Evolutionary conservation across 352 stramenopile genomes (phyloP), one percentile per base, ranked within the genome.

Genomic region (Phytophthora meadii): DNA sequence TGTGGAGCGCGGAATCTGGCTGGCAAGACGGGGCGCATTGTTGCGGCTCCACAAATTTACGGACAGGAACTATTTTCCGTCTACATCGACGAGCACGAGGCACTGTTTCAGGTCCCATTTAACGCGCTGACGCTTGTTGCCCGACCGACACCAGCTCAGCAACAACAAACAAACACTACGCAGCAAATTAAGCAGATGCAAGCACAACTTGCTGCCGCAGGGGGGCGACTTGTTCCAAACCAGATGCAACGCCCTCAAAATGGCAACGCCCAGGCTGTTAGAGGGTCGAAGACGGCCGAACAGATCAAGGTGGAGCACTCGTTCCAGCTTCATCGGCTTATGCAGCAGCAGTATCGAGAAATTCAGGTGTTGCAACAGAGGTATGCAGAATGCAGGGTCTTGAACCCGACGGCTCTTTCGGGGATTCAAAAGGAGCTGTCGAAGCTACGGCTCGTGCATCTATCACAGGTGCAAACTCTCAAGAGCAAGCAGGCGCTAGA

Each of bases 301-400:
- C 77, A 91, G 47, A 79, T 93, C 45, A 95, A 95, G 70, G 87
- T 93, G 66, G 87, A 95, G 67, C 84, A 95, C 59, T 93, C 87
- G 6, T 92, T 93, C 61, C 87, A 95, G 65, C 64, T 95, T 41
- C 87, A 95, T 61, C 85, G 87, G 0, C 72, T 95, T 34, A 95
- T 95, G 85, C 87, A 95, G 60, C 82, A 95, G 48, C 87, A 95
- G 70, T 95, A 93, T 54, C 83, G 85, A 30, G 87, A 95, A 66
- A 95, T 95, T 47, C 87, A 95, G 40, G 82, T 92, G 7, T 60
- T 95, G 24, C 87, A 95, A 72, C 87, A 95, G 52, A 83, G 89
- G 28, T 92, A 95, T 68, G 87, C 85, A 15, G 87, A 95, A 48
- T 90, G 82, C 46, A 74, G 87, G 1, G 54, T 93, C 6, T 72